A percentile compares a stretch with the other conserved stretches of the same genome.
phyloP scores from a whole-genome alignment of 208 protist species.

The Acanthamoeba triangularis region DNA sequence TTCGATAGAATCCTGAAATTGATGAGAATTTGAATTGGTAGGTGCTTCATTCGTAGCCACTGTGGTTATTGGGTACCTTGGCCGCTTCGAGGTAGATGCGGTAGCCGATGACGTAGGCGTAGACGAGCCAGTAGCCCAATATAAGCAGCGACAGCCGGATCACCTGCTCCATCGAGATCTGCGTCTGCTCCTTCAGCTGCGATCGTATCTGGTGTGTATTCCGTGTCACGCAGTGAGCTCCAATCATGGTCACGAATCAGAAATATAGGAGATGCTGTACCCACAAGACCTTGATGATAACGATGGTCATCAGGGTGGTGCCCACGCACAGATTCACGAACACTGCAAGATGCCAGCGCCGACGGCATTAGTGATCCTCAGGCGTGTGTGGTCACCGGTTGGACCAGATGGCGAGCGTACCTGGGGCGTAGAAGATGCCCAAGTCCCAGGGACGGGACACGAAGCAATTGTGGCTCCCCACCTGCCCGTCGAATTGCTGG shows the following conservation, averaged over 20 bases:
- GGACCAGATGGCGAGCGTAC: not conserved
- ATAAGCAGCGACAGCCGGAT: not conserved
- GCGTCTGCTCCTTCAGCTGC: not conserved
- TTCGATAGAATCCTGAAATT: not conserved
- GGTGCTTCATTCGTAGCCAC: no score
- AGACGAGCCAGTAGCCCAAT: constrained; percentile 19
- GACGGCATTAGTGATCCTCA: no score
- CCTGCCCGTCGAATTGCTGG: not conserved
- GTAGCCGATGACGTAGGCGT: constrained; percentile 50
- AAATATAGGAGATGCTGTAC: not conserved
- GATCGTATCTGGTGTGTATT: not conserved
- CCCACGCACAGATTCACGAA: not conserved
- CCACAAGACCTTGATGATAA: not conserved
- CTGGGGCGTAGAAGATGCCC: not conserved
- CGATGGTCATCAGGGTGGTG: constrained; percentile 15
- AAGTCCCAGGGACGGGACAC: not conserved
- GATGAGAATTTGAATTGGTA: no score
- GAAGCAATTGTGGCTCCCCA: not conserved
- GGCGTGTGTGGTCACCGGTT: no score
- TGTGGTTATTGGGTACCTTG: no score
- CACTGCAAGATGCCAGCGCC: not conserved
- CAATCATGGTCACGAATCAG: not conserved
- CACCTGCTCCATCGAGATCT: not conserved
- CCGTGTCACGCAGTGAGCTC: not conserved
- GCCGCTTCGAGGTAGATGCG: constrained; percentile 32